phyloP scores from a whole-genome alignment of 768 basidiomycete genomes.

The Lactarius psammicola region DNA sequence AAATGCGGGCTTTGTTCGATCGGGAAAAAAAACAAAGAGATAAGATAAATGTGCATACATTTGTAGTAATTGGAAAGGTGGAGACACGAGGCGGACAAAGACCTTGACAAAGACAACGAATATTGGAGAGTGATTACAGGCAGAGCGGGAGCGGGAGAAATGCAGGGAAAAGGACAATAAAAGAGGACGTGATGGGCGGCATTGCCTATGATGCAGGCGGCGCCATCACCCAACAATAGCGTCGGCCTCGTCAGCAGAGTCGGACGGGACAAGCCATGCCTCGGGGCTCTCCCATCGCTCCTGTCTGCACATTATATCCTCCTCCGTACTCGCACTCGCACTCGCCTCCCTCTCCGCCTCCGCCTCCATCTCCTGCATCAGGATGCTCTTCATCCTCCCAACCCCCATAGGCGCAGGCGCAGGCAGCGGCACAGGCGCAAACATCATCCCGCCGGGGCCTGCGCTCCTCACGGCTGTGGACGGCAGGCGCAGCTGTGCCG shows the following conservation, averaged over 20 bases:
- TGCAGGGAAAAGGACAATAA: background rate
- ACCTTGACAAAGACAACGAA: background rate
- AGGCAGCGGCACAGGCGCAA: background rate
- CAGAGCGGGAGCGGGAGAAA: background rate
- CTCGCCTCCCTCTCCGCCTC: background rate
- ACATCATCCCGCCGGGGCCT: background rate
- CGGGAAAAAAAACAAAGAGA: background rate
- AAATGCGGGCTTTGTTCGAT: background rate
- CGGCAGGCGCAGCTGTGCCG: too few species aligned
- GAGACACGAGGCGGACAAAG: background rate
- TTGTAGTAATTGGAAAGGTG: background rate
- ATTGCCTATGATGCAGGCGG: background rate
- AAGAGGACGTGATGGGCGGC: background rate
- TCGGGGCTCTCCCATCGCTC: slow-evolving; percentile 19
- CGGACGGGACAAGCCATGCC: slow-evolving; percentile 24
- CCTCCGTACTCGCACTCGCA: too few species aligned
- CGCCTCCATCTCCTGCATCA: background rate
- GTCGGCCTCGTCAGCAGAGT: slow-evolving; percentile 6
- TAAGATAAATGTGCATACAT: background rate
- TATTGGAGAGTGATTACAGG: background rate
- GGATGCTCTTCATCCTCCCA: background rate
- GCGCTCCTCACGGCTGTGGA: too few species aligned
- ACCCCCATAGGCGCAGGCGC: background rate
- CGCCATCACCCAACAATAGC: background rate
- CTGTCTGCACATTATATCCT: background rate